Evolutionary conservation across 2,329 filamentous ascomycete species (phyloP).

Genomic region (Monosporascus sp.): DNA sequence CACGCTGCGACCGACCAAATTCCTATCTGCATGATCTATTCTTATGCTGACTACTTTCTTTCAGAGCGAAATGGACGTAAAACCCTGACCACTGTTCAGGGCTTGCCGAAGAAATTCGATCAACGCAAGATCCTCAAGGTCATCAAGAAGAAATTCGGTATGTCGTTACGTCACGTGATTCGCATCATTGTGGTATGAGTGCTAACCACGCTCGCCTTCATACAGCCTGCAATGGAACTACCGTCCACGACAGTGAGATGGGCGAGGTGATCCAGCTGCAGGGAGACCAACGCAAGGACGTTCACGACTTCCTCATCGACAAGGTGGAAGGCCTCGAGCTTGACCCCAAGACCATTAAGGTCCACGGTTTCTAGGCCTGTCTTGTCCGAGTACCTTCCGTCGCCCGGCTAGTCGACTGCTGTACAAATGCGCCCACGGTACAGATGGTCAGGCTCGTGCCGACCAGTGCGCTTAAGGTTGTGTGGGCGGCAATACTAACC

Average conservation of each 20-base stretch:
- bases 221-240: conserved; percentile 98
- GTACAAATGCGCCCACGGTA: conserved; percentile 11
- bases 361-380: conserved; percentile 59
- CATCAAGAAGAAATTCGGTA: conserved; percentile 99
- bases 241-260: conserved; percentile 93
- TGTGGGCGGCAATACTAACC: conserved; percentile 17
- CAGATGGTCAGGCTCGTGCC: conserved; percentile 15
- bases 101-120: conserved; percentile 97
- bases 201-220: conserved; percentile 16
- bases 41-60: conserved; percentile 34
- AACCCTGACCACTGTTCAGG: conserved; percentile 99
- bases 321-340: conserved; percentile 93
- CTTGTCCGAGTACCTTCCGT: conserved; percentile 25
- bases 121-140: conserved; percentile 99
- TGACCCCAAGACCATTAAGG: conserved; percentile 94
- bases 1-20: neutral
- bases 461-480: conserved; percentile 4
- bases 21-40: neutral
- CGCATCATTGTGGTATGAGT: neutral
- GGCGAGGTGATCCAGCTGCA: conserved; percentile 99
- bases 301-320: conserved; percentile 94
- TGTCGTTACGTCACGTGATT: conserved; percentile 22
- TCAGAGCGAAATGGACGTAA: conserved; percentile 99
- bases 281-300: conserved; percentile 98
- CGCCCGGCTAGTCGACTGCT: conserved; percentile 16